A percentile compares a stretch with the other conserved stretches of the same genome.
phyloP scores from a whole-genome alignment of 164 flowering plant genomes.

The Aristolochia fimbriata region DNA sequence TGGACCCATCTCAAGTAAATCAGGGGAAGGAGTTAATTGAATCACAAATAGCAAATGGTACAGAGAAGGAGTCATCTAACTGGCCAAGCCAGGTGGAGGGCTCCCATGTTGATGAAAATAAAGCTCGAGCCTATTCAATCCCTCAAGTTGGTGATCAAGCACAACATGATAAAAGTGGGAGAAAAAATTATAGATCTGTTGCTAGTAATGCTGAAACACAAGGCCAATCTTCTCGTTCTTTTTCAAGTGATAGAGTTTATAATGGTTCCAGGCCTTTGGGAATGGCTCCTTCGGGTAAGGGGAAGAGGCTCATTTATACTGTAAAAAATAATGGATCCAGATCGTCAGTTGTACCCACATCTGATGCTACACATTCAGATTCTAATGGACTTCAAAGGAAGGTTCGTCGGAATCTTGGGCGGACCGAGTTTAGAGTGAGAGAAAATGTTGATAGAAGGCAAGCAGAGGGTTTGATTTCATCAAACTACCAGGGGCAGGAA shows the following conservation, averaged over 20 bases:
- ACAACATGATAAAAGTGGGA: constrained; percentile 12
- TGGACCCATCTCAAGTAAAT: constrained; percentile 22
- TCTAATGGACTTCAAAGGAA: constrained; percentile 50
- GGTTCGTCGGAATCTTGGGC: constrained; percentile 37
- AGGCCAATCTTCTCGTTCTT: constrained; percentile 19
- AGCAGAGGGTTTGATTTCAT: constrained; percentile 17
- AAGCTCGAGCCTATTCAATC: constrained; percentile 11
- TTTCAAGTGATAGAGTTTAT: constrained; percentile 25
- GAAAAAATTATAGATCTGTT: constrained; percentile 17
- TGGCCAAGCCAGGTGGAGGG: constrained; percentile 14
- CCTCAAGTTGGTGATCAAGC: constrained; percentile 19
- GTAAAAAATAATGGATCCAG: constrained; percentile 40
- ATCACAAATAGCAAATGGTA: constrained; percentile 15
- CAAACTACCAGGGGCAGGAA: constrained; percentile 22
- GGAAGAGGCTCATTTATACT: constrained; percentile 38
- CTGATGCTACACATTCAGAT: constrained; percentile 33
- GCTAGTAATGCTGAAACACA: constrained; percentile 22
- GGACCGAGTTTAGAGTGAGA: constrained; percentile 67
- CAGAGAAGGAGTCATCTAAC: constrained; percentile 11
- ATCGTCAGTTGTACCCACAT: constrained; percentile 20
- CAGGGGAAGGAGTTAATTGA: constrained; percentile 11
- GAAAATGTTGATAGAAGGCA: constrained; percentile 51
- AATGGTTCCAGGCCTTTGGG: constrained; percentile 32
- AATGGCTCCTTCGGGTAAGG: constrained; percentile 31
- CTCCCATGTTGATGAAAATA: constrained; percentile 18